Conservation (phyloP, 2,329 filamentous ascomycete genomes). For the Clonostachys byssicola region DNA sequence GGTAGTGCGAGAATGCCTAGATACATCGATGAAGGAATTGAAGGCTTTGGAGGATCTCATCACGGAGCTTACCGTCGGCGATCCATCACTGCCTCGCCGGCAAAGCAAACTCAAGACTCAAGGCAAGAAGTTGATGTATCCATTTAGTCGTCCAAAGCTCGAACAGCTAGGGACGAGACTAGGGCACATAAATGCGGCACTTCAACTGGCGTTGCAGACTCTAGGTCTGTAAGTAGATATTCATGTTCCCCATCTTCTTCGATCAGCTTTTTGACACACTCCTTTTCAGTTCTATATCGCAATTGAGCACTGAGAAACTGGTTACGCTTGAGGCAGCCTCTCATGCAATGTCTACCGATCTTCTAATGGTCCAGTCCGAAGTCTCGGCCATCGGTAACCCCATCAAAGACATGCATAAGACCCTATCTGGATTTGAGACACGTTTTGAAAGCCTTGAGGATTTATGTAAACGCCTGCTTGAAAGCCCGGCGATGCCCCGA, state of each 20-base stretch:
- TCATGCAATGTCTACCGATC: background rate
- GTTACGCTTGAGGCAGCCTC: background rate
- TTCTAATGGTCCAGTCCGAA: background rate
- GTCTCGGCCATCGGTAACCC: background rate
- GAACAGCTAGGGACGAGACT: background rate
- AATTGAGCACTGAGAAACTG: background rate
- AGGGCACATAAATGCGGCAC: background rate
- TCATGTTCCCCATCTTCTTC: background rate
- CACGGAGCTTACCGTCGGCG: background rate
- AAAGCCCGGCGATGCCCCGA: too few species aligned
- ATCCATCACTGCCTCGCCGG: background rate
- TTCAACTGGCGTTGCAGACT: background rate
- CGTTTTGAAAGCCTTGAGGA: too few species aligned
- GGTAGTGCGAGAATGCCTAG: background rate
- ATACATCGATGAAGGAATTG: background rate
- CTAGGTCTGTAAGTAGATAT: background rate
- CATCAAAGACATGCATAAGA: too few species aligned
- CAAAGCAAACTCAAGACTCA: background rate
- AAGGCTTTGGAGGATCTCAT: background rate
- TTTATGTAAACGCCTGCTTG: too few species aligned
- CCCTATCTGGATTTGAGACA: too few species aligned
- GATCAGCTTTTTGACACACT: background rate
- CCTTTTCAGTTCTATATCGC: background rate
- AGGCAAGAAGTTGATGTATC: background rate
- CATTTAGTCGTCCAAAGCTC: background rate